Percentiles rank a stretch among this genome's conserved stretches.
These are phyloP conservation scores for Obelidium mucronatum DNA, from an alignment of 192 early-diverging fungal genomes.

Conservation along the genomic window DNA sequence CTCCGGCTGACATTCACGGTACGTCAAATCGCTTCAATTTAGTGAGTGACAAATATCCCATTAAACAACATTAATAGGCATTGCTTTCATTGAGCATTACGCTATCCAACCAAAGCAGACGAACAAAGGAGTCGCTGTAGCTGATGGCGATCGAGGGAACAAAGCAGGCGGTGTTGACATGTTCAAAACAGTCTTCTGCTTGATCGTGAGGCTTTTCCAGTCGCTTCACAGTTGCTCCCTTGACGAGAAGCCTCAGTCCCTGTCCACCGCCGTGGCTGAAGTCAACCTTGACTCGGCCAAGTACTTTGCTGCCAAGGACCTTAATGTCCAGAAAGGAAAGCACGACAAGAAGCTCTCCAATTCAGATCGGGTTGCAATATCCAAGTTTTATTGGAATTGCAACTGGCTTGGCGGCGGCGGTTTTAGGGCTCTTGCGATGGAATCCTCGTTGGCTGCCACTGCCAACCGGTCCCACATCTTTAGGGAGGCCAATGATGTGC, in stretches of 20 bases:
- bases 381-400: not conserved
- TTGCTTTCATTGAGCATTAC: not conserved
- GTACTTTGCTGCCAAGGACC: not conserved
- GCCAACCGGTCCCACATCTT: not conserved
- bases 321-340: not conserved
- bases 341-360: not conserved
- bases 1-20: not conserved
- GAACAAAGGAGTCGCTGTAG: not conserved
- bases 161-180: not conserved
- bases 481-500: not conserved
- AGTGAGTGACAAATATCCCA: too few relatives aligned
- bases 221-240: not conserved
- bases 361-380: not conserved
- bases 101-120: not conserved
- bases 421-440: not conserved
- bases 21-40: too few relatives aligned
- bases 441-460: not conserved
- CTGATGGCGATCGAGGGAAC: not conserved
- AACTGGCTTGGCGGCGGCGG: not conserved
- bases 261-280: not conserved
- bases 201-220: not conserved
- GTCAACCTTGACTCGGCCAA: not conserved
- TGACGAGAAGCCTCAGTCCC: not conserved
- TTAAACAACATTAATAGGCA: not conserved
- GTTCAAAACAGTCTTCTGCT: not conserved